Percentiles rank a stretch among this genome's conserved stretches.
These are phyloP conservation scores for Coniella lustricola DNA, from an alignment of 2,329 filamentous ascomycete species.

Conservation along the genomic window DNA sequence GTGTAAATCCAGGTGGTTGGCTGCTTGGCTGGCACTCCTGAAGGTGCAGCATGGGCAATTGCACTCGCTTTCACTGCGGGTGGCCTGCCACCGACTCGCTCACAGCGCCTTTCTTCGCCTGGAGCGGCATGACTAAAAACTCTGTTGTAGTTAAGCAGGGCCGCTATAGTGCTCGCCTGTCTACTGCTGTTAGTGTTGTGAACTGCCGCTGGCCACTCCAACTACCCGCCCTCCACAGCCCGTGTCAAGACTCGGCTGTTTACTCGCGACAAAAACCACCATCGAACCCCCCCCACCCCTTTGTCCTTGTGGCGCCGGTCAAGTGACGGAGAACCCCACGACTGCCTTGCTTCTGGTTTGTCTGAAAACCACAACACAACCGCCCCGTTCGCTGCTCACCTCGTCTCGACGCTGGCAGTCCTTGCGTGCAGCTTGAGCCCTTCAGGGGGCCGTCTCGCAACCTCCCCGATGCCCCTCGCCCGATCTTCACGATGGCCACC, in stretches of 20 bases:
- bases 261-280: not conserved
- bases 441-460: constrained; percentile 10
- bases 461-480: constrained; percentile 31
- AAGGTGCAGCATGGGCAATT: no score
- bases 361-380: no score
- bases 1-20: no score
- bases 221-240: no score
- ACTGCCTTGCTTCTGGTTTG: not conserved
- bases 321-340: not conserved
- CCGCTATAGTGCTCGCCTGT: not conserved
- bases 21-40: no score
- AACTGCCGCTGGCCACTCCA: no score
- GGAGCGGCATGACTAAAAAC: not conserved
- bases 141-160: not conserved
- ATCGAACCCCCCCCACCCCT: no score
- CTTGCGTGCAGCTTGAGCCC: constrained; percentile 7
- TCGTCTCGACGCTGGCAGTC: constrained; percentile 3
- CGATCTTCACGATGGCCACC: constrained; percentile 49
- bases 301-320: not conserved
- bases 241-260: not conserved
- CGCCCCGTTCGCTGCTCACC: not conserved
- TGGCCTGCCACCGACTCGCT: no score
- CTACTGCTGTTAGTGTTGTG: no score
- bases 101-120: not conserved
- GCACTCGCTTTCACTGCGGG: no score